Evolutionary conservation across 2,329 filamentous ascomycete species (phyloP), one percentile per base, ranked within the genome.

Genomic region (Diaporthe ilicicola): DNA sequence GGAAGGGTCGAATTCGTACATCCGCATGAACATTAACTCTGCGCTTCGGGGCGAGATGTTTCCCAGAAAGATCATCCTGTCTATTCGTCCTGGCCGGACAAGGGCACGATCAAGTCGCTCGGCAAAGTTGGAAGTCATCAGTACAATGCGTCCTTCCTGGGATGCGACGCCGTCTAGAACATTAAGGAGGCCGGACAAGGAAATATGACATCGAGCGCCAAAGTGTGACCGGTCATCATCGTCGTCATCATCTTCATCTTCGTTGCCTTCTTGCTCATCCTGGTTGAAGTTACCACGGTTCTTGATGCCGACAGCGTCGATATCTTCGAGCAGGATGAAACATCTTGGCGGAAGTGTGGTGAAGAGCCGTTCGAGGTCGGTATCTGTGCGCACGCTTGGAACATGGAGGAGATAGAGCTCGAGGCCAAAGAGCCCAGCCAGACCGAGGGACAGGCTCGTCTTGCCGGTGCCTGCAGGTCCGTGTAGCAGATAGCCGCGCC

Each of bases 401-500:
- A 94, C 84, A 75, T 93, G 93, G 22, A 94, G 79, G 75, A 94
- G 89, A 54, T 92, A 92, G 75, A 94, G 91, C 76, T 93, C 91
- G 75, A 93, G 93, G 74, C 93, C 90, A 66, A 94, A 83, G 62
- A 89, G 83, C 4, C 91, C 91, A 1, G 92, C 92, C 9, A 94
- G 82, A 1, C 92, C 92, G 75, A 93, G 89, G 44, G 93, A 93
- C 74, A 94, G 92, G 0, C 91, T 93, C 68, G 90, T 93, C 79
- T 94, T 94, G 48, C 92, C 92, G 0, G 91, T 93, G 0, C 92
- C 92, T 0, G 92, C 92, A 2, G 92, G 92, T 0, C 92, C 92
- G 75, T 94, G 88, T 0, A 94, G 84, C 6, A 94, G 85, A 76
- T 93, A 94, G 12, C 92, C 92, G 65, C 92, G 84, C 13, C 92